These are phyloP conservation scores for Chenopodium quinoa DNA, from an alignment of 148 eudicot species.

Conservation along the genomic window DNA sequence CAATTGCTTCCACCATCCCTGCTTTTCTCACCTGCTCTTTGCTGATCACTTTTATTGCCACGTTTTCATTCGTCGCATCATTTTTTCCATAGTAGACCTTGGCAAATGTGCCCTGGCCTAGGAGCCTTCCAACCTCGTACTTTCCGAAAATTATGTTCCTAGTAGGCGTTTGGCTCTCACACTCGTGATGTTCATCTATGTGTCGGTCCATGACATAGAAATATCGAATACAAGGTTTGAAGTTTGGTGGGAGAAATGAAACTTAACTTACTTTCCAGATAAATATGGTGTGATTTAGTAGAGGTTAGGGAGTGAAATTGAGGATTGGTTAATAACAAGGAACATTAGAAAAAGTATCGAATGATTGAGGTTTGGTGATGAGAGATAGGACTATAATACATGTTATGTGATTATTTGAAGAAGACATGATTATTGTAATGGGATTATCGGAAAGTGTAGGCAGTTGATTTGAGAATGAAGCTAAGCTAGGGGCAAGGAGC, in stretches of 20 bases:
- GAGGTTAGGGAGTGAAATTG: slow-evolving; percentile 6
- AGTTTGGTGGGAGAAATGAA: neutral
- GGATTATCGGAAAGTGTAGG: neutral
- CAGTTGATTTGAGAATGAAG: slow-evolving; percentile 3
- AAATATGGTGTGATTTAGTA: neutral
- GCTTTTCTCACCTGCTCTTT: slow-evolving; percentile 60
- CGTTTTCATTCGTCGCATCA: slow-evolving; percentile 40
- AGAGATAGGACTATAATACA: neutral
- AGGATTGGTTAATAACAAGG: neutral
- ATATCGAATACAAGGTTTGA: neutral
- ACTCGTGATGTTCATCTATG: neutral
- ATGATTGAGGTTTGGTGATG: neutral
- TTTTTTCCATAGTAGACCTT: slow-evolving; percentile 56
- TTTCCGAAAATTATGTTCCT: slow-evolving; percentile 47
- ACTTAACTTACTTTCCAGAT: neutral
- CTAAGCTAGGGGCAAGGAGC: slow-evolving; percentile 1
- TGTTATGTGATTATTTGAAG: neutral
- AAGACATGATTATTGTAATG: neutral
- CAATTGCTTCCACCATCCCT: slow-evolving; percentile 52
- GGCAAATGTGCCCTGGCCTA: slow-evolving; percentile 75
- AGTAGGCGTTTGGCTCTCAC: slow-evolving; percentile 11
- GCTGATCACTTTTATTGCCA: slow-evolving; percentile 64
- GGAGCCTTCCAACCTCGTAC: slow-evolving; percentile 58
- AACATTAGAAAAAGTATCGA: neutral
- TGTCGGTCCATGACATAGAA: slow-evolving; percentile 22